A percentile compares a stretch with the other conserved stretches of the same genome.
phyloP scores from a whole-genome alignment of 2,329 filamentous ascomycete species.

The Penicillium sp. region DNA sequence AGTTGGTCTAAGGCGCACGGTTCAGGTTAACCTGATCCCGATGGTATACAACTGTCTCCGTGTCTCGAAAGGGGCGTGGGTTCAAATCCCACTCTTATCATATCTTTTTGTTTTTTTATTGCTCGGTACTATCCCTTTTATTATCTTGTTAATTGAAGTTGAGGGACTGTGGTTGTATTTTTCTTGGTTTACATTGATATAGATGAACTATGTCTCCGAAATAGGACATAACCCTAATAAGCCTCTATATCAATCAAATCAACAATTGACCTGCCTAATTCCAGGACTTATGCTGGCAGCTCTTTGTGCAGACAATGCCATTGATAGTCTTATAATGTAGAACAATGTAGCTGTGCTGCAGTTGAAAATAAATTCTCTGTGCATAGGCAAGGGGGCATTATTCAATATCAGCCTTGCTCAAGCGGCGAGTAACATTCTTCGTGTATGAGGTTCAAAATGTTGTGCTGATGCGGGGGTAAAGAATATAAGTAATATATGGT shows the following conservation, averaged over 20 bases:
- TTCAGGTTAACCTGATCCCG: conserved; percentile 31
- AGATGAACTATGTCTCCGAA: not conserved
- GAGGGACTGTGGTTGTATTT: too few relatives aligned
- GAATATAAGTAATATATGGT: too few relatives aligned
- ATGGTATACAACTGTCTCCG: conserved; percentile 13
- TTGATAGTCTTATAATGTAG: too few relatives aligned
- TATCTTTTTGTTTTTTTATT: not conserved
- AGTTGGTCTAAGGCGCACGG: conserved; percentile 38
- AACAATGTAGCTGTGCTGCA: too few relatives aligned
- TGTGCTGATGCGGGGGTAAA: too few relatives aligned
- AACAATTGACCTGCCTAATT: not conserved
- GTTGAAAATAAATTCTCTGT: too few relatives aligned
- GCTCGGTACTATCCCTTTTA: not conserved
- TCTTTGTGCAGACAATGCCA: not conserved
- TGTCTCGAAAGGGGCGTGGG: conserved; percentile 14
- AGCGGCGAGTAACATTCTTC: too few relatives aligned
- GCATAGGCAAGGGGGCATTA: too few relatives aligned
- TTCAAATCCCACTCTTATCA: conserved; percentile 15
- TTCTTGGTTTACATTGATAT: not conserved
- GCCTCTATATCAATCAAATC: too few relatives aligned
- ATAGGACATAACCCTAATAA: not conserved
- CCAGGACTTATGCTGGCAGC: not conserved
- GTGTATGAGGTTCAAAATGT: too few relatives aligned
- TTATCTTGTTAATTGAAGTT: too few relatives aligned
- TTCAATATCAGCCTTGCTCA: too few relatives aligned